Evolutionary conservation across 2,329 filamentous ascomycete species (phyloP).

Genomic region (Pseudogymnoascus sp.): DNA sequence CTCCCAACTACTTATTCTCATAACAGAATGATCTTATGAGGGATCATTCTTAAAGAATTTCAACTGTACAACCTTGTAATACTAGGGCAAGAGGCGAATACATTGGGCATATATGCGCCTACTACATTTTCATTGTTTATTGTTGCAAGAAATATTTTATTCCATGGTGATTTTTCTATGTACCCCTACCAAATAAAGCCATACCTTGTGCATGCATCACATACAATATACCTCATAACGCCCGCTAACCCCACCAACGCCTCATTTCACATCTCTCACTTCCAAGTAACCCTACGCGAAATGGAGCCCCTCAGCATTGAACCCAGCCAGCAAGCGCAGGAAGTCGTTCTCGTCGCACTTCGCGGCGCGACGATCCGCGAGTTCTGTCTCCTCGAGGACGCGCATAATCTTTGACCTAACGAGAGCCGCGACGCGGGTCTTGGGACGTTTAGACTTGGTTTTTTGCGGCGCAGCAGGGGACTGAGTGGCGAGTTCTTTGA

Average conservation of each 20-base stretch:
- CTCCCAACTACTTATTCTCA: neutral
- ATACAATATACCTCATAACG: conserved; percentile 2
- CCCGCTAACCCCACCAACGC: conserved; percentile 1
- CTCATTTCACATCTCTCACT: neutral
- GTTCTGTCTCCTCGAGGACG: conserved; percentile 71
- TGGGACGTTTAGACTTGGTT: conserved; percentile 63
- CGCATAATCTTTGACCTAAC: conserved; percentile 81
- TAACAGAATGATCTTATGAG: neutral
- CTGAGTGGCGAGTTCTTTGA: conserved; percentile 51
- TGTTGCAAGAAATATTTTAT: neutral
- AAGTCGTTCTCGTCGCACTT: conserved; percentile 94
- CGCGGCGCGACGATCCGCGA: conserved; percentile 72
- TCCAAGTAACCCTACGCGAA: conserved; percentile 49
- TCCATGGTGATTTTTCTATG: neutral
- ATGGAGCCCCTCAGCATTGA: conserved; percentile 89
- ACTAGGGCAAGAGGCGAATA: neutral
- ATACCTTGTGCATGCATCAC: neutral
- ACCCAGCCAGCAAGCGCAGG: conserved; percentile 67
- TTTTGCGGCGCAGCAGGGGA: conserved; percentile 33
- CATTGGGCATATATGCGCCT: too few relatives aligned
- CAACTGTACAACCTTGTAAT: neutral
- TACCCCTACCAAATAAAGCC: neutral
- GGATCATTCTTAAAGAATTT: neutral
- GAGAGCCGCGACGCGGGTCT: conserved; percentile 70
- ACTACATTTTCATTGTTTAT: neutral